Evolutionary conservation across 2,329 filamentous ascomycete genomes (phyloP), one percentile per base, ranked within the genome.

Genomic region (Epichloe uncinata): DNA sequence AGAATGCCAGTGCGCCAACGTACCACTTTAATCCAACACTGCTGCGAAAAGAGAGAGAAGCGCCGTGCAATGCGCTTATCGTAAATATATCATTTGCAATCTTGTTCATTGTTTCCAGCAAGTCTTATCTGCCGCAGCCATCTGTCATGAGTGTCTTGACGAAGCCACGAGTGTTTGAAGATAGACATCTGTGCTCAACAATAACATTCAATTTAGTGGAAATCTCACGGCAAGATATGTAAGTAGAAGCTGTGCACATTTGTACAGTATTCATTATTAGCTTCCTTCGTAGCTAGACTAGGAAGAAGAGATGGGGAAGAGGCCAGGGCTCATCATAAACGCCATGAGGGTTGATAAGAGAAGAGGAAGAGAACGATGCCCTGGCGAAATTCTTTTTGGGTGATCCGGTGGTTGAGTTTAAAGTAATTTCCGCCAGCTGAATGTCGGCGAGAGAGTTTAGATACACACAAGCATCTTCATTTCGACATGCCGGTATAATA

Each of bases 381-480:
- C 36, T 16, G 13, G 15, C 5, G 2, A 7, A 16, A 9, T 8
- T 22, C 6, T 36, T 13, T 13, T 36, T 37, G 26, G 13, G 11
- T 37, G 1, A 18, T 4, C 3, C 16, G 5, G 4, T 20, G 20
- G 7, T 45, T 13, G 34, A 45, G 18, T 15, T 45, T 2, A 45
- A 35, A 20, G 15, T 20, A 22, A 8, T n/a, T 15, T 13, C 16
- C 34, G 20, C 12, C 35, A 33, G 15, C 18, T 18, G 13, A 46
- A 16, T 18, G 37, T 26, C 18, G 13, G 15, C 44, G 13, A 13
- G 36, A 18, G 13, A 37, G 34, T n/a, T 50, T 34, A 43, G 6
- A 48, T 51, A 52, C 36, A 47, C 44, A 42, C 33, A 22, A 20
- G 45, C 41, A 52, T 50, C 41, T 43, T 35, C 13, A 30, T 22